Base-by-base conservation (phyloP, 2,329 filamentous ascomycete species). In the Botryosphaeria dothidea region DNA sequence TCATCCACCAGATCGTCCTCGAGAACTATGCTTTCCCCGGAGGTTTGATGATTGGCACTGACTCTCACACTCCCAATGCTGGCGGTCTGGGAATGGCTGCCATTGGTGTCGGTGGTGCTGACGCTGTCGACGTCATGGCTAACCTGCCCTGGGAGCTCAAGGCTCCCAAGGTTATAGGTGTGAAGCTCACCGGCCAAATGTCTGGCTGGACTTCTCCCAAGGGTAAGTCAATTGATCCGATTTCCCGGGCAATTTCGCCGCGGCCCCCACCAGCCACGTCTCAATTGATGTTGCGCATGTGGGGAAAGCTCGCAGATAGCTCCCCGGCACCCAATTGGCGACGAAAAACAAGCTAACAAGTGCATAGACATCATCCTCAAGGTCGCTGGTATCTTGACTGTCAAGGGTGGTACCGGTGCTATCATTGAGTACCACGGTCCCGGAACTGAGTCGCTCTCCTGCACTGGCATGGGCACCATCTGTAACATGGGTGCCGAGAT, bases 21-120 rank as follows among this genome's bases (percentile, higher is more conserved):
- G 95, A 99, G 85, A 98, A 98, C 87, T 98, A 98, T 81, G 93
- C 93, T 79, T 98, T 98, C 90, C 95, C 95, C 70, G 95, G 95
- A 87, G 94, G 90, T 87, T 88, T 99, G 66, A 88, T 99, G 78
- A 98, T 98, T 77, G 95, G 95, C 80, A 98, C 94, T 72, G 94
- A 98, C 81, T 97, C 93, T 65, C 95, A 99, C 85, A 98, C 95
- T 66, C 94, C 94, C 75, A 99, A 99, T 79, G 94, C 88, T 75
- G 94, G 94, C 85, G 94, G 94, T 87, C 90, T 98, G 66, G 93
- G 93, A 79, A 96, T 96, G 90, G 88, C 87, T 74, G 92, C 92
- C 67, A 97, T 98, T 77, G 94, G 93, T 89, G 94, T 97, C 69
- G 94, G 95, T 83, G 94, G 95, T 87, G 95, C 94, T 76, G 95